A percentile compares a stretch with the other conserved stretches of the same genome.
Conservation (phyloP, 2,329 filamentous ascomycete species). For the Verticillium nonalfalfae region DNA sequence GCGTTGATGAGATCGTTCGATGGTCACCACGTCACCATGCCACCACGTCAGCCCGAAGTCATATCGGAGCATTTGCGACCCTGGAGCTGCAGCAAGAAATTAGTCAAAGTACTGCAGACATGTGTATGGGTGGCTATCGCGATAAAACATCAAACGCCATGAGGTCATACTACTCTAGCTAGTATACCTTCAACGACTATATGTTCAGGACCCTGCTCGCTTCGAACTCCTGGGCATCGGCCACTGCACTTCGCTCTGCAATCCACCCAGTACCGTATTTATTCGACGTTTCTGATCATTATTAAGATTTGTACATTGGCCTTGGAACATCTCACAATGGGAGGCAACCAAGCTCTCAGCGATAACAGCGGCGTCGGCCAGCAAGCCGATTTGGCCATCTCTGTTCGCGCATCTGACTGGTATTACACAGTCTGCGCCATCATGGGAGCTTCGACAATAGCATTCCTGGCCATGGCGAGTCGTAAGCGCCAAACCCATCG, state of each 20-base stretch:
- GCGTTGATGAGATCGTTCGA: neutral
- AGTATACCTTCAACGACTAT: too few species aligned
- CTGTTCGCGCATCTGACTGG: slow-evolving; percentile 52
- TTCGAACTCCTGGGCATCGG: neutral
- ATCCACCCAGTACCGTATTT: too few species aligned
- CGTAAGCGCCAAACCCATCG: slow-evolving; percentile 49
- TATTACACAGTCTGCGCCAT: slow-evolving; percentile 56
- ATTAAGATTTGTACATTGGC: too few species aligned
- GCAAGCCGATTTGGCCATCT: slow-evolving; percentile 52
- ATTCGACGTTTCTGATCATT: too few species aligned
- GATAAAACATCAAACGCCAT: too few species aligned
- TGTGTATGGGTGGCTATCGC: too few species aligned
- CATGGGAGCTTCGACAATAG: slow-evolving; percentile 48
- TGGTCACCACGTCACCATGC: neutral
- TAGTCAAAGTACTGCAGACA: too few species aligned
- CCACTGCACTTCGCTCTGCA: neutral
- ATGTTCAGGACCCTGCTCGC: too few species aligned
- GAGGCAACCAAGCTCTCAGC: slow-evolving; percentile 36
- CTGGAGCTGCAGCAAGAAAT: too few species aligned
- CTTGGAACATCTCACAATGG: slow-evolving; percentile 10
- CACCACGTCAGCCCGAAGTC: neutral
- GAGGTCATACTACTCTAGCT: too few species aligned
- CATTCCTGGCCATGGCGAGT: slow-evolving; percentile 44
- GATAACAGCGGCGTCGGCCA: slow-evolving; percentile 38
- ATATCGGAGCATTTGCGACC: neutral